Evolutionary conservation across 768 basidiomycete genomes (phyloP).

Genomic region (Termitomyces sp.): DNA sequence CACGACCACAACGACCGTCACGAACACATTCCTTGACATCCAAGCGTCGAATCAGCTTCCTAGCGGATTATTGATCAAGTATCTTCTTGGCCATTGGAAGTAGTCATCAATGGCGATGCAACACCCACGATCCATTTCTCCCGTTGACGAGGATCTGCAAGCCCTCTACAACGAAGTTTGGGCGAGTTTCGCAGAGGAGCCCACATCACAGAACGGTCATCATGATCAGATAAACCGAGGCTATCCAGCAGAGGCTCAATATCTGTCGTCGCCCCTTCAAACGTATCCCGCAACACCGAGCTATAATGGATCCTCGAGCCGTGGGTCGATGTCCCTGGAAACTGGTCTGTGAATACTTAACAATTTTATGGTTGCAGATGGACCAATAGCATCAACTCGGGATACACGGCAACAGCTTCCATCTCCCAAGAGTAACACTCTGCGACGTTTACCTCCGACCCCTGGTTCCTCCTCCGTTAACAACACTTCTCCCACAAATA

Average conservation of each 20-base stretch:
- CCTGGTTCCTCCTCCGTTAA: conserved; percentile 30
- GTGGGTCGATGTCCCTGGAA: conserved; percentile 13
- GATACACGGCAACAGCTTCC: conserved; percentile 14
- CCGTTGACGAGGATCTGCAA: conserved; percentile 70
- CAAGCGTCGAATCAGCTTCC: not conserved
- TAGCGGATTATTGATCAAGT: not conserved
- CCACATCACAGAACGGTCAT: conserved; percentile 28
- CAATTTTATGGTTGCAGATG: conserved; percentile 4
- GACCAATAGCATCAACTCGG: conserved; percentile 12
- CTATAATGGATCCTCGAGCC: conserved; percentile 15
- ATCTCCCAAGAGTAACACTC: conserved; percentile 24
- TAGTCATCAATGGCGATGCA: conserved; percentile 44
- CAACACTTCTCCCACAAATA: conserved; percentile 18
- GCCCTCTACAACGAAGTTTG: conserved; percentile 75
- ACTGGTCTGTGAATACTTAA: conserved; percentile 2
- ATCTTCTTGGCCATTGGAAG: not conserved
- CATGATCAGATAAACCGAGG: conserved; percentile 35
- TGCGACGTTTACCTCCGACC: conserved; percentile 43
- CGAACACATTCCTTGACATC: conserved; percentile 1
- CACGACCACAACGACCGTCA: conserved; percentile 26
- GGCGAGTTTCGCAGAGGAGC: conserved; percentile 57
- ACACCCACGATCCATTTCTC: conserved; percentile 35
- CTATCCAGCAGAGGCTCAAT: conserved; percentile 26
- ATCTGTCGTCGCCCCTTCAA: conserved; percentile 12
- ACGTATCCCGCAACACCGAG: conserved; percentile 8